phyloP scores from a whole-genome alignment of 768 basidiomycete species.

The Boletus reticuloceps region DNA sequence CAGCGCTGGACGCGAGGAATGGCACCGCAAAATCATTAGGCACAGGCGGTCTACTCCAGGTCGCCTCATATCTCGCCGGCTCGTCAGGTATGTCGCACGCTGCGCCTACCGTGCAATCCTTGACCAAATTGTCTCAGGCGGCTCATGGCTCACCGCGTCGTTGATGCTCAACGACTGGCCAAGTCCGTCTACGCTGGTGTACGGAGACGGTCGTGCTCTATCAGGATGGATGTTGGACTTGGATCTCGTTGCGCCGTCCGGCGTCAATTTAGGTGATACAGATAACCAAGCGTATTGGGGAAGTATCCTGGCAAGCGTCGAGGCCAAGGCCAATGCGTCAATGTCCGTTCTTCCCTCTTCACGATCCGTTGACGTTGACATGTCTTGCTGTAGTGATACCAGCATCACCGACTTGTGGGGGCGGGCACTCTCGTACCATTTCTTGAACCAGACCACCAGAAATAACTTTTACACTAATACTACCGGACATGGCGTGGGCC shows the following conservation, averaged over 20 bases:
- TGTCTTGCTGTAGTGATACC: constrained; percentile 44
- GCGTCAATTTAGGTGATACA: constrained; percentile 42
- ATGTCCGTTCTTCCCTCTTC: constrained; percentile 40
- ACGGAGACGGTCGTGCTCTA: constrained; percentile 48
- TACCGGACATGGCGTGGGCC: constrained; percentile 67
- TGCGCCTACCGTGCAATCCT: not conserved
- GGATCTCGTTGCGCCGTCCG: constrained; percentile 52
- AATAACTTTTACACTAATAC: constrained; percentile 59
- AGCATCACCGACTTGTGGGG: constrained; percentile 64
- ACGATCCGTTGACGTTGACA: not conserved
- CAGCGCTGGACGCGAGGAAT: constrained; percentile 62
- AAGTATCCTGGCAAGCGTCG: constrained; percentile 51
- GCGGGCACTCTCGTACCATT: constrained; percentile 69
- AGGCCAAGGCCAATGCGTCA: constrained; percentile 51
- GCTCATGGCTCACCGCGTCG: constrained; percentile 67
- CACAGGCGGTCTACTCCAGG: constrained; percentile 68
- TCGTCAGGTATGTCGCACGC: constrained; percentile 50
- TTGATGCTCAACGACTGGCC: constrained; percentile 66
- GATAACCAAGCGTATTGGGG: constrained; percentile 53
- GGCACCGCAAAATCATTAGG: constrained; percentile 52
- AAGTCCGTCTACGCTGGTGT: constrained; percentile 51
- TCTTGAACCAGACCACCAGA: constrained; percentile 61
- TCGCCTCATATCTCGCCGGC: constrained; percentile 65
- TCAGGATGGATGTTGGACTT: constrained; percentile 58
- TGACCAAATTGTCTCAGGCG: constrained; percentile 37